Evolutionary conservation across 768 basidiomycete genomes (phyloP), one percentile per base, ranked within the genome.

Genomic region (Cubamyces sp.): DNA sequence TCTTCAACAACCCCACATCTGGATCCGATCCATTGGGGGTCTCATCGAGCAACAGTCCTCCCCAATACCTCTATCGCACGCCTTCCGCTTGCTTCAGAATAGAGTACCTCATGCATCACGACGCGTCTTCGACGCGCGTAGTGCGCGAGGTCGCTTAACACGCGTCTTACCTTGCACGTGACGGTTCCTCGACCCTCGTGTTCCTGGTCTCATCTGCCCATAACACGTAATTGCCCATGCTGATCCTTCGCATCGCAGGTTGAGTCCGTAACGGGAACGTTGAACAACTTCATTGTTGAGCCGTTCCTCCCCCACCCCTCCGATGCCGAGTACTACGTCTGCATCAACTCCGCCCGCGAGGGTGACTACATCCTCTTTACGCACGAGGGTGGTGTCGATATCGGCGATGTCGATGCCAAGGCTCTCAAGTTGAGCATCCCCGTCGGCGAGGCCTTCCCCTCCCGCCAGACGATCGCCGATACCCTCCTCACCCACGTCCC

Each of bases 351-450:
- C 16, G 88, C 84, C 25, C 92, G 97, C 65, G 91, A 96, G 72
- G 94, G 92, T 59, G 97, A 99, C 73, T 84, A 87, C 53, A 98
- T 99, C 75, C 92, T 98, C 74, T 99, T 98, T 85, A 97, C 95
- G 34, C 95, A 97, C 76, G 95, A 98, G 73, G 97, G 97, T 66
- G 97, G 97, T 82, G 94, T 99, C 53, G 97, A 99, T 69, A 88
- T 98, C 66, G 97, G 97, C 65, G 96, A 99, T 76, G 97, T 98
- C 73, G 95, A 99, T 69, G 90, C 94, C 67, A 98, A 99, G 77
- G 96, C 96, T 2, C 87, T 96, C 70, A 90, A 90, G 67, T 88
- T 99, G 64, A 82, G 87, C 69, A 78, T 98, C 67, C 88, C 90
- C 46, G 92, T 97, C 69, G 76, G 78, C 68, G 76, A 84, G 49